Percentiles rank a stretch among this genome's conserved stretches.
Evolutionary conservation across 2,329 filamentous ascomycete species (phyloP).

Genomic region (Curvularia spicifera): DNA sequence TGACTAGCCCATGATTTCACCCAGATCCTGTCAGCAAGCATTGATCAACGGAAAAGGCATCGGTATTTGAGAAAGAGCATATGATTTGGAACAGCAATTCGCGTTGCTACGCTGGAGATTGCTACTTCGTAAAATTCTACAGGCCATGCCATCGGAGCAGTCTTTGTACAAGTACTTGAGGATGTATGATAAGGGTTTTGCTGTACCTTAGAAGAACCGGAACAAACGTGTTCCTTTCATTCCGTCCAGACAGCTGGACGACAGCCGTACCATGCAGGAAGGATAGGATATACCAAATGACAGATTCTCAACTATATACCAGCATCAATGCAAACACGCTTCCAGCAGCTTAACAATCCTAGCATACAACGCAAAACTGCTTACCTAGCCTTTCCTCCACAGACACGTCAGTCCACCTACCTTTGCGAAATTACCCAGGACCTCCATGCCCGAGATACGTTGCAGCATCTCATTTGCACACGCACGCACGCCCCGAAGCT

Average conservation of each 20-base stretch:
- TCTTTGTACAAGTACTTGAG: background rate
- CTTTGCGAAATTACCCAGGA: background rate
- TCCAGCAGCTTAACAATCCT: background rate
- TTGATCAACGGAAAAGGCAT: background rate
- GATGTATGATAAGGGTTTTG: background rate
- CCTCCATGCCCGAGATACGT: background rate
- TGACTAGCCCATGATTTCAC: background rate
- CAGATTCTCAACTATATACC: background rate
- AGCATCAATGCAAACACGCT: background rate
- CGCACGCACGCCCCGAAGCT: background rate
- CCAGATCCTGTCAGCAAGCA: background rate
- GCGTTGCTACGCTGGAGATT: background rate
- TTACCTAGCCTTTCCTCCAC: background rate
- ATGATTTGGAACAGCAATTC: background rate
- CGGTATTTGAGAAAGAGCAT: background rate
- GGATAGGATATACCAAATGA: background rate
- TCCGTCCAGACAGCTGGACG: background rate
- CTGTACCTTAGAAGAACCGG: background rate
- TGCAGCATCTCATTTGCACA: background rate
- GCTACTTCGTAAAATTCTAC: background rate
- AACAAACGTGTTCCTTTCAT: background rate
- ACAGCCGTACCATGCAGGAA: background rate
- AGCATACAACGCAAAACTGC: background rate
- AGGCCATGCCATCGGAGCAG: background rate
- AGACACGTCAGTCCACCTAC: background rate